These are phyloP conservation scores for Yamadazyma epiphylla DNA, from an alignment of 1,139 yeast species.

Conservation along the genomic window DNA sequence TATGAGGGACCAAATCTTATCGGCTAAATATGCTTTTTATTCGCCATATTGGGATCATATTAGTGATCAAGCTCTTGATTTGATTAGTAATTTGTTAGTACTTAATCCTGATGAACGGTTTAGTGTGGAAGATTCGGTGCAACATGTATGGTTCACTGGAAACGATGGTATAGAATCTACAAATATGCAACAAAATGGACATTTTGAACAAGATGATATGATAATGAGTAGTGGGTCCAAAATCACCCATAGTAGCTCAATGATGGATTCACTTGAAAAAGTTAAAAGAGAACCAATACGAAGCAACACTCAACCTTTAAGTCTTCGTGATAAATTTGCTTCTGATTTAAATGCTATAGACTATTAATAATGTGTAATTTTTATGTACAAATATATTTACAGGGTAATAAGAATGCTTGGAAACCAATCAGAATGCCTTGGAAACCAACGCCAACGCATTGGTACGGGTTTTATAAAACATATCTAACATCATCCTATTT, in stretches of 20 bases:
- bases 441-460: conserved; percentile 14
- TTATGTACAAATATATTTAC: conserved; percentile 4
- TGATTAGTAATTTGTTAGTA: conserved; percentile 58
- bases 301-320: conserved; percentile 31
- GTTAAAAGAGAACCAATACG: conserved; percentile 15
- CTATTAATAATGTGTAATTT: conserved; percentile 5
- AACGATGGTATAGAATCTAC: too few relatives aligned
- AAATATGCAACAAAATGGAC: too few relatives aligned
- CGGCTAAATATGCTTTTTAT: conserved; percentile 67
- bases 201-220: too few relatives aligned
- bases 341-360: conserved; percentile 16
- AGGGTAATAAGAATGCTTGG: neutral
- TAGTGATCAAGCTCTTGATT: conserved; percentile 59
- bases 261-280: conserved; percentile 4
- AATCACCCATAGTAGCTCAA: conserved; percentile 13
- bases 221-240: too few relatives aligned
- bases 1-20: conserved; percentile 69
- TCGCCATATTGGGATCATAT: conserved; percentile 80
- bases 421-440: too few relatives aligned
- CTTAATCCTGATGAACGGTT: conserved; percentile 54
- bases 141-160: conserved; percentile 71
- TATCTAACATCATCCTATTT: conserved; percentile 22
- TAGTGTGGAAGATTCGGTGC: conserved; percentile 46
- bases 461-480: conserved; percentile 30
- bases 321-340: conserved; percentile 29